These are phyloP conservation scores for Suillus subalutaceus DNA, from an alignment of 768 basidiomycete genomes.

Conservation along the genomic window DNA sequence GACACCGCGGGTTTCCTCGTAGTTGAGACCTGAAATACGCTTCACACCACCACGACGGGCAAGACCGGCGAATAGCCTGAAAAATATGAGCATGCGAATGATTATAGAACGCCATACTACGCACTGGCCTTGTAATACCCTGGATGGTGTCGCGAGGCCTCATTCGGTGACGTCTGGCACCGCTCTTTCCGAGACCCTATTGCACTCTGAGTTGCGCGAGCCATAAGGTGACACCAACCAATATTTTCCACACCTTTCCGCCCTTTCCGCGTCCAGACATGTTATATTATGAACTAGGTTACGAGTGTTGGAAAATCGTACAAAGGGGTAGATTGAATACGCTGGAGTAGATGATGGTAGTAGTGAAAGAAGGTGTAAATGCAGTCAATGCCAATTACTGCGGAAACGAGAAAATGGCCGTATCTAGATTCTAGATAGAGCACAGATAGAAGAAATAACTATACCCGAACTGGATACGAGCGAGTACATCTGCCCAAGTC, in stretches of 20 bases:
- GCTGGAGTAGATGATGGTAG: background rate
- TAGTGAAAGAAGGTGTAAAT: background rate
- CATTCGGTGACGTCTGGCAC: background rate
- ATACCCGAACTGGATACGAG: background rate
- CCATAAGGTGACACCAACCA: background rate
- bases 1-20: background rate
- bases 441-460: background rate
- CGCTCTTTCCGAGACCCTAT: background rate
- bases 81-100: background rate
- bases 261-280: conserved; percentile 1
- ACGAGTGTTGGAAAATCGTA: background rate
- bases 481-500: too few relatives aligned
- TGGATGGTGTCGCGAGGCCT: background rate
- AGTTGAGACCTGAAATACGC: background rate
- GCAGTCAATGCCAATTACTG: background rate
- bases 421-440: background rate
- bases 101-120: background rate
- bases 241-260: background rate
- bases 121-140: background rate
- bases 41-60: background rate
- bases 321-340: background rate
- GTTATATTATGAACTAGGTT: background rate
- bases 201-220: background rate
- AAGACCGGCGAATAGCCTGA: background rate
- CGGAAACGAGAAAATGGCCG: background rate